Evolutionary conservation across 768 basidiomycete species (phyloP), one percentile per base, ranked within the genome.

Genomic region (Pulveroboletus sp.): DNA sequence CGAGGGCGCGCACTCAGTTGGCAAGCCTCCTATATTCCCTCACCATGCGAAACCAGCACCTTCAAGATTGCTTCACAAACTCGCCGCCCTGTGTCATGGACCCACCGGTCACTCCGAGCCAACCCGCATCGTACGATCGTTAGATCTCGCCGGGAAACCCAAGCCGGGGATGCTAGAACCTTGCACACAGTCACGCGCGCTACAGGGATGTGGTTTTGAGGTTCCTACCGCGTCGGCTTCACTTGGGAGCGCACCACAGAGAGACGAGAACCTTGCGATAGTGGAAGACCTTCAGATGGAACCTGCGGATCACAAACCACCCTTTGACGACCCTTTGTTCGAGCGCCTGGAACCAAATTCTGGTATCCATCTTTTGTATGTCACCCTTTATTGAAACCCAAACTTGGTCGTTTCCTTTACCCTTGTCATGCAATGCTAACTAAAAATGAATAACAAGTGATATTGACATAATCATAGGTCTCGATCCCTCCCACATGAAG

Each of bases 331-430:
- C 62, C 86, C 88, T 0, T 59, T 72, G 14, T 99, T 94, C 61
- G 74, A 85, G 54, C 78, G 72, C 43, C 65, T 93, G 5, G 96
- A 99, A 65, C 96, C 96, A 1, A 89, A 96, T 69, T 94, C 93
- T 27, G 81, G 85, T 6, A 95, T 97, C 43, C 77, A 84, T 44
- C 75, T 99, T 24, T 75, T 69, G 94, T 96, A 62, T 50, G 89
- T 78, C 21, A 13, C 9, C 42, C 14, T 24, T 18, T 24, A 46
- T 43, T 28, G 15, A 45, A 56, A 37, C 51, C 33, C n/a, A 4
- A 38, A 46, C 32, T 31, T 43, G 15, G 26, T 39, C 39, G 27
- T 50, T 36, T 40, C 40, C 28, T 10, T 14, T 13, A 31, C 35
- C 9, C 21, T 21, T 39, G 13, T 21, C 32, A 24, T 27, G 21